phyloP scores from a whole-genome alignment of 352 stramenopile genomes.

The Phytopythium mirpurense region DNA sequence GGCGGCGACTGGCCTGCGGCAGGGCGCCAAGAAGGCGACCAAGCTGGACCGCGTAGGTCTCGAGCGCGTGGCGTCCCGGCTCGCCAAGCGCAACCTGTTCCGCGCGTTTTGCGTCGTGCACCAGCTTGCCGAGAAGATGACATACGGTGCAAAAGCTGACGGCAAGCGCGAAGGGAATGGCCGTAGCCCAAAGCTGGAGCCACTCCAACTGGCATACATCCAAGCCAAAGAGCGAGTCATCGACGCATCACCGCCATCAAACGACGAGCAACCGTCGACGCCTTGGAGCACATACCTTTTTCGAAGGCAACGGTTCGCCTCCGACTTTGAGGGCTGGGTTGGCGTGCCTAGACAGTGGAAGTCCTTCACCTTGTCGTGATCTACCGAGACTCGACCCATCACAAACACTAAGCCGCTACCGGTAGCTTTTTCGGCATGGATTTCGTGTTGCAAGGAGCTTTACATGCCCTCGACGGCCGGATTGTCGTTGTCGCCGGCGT shows the following conservation, averaged over 20 bases:
- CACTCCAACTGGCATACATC: conserved; percentile 21
- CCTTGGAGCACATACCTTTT: background rate
- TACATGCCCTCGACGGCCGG: background rate
- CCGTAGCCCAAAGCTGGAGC: background rate
- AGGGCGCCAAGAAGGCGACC: conserved; percentile 62
- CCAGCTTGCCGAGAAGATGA: background rate
- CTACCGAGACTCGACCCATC: too few species aligned
- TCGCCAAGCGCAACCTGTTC: conserved; percentile 59
- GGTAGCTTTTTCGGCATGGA: too few species aligned
- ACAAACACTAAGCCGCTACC: too few species aligned
- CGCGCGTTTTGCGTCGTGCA: conserved; percentile 33
- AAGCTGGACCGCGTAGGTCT: conserved; percentile 39
- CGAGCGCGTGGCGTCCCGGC: conserved; percentile 50
- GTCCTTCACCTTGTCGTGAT: conserved; percentile 22
- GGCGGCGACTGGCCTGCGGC: conserved; percentile 55
- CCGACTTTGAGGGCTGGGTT: conserved; percentile 22
- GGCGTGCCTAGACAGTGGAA: conserved; percentile 26
- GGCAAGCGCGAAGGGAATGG: background rate
- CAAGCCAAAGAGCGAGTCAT: conserved; percentile 33
- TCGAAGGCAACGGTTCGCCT: conserved; percentile 6
- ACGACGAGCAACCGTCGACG: background rate
- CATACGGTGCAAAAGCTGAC: background rate
- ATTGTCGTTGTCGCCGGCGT: background rate
- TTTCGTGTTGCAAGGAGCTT: too few species aligned
- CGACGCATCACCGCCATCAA: background rate